Evolutionary conservation across 331 rosid species (phyloP).

Genomic region (Acacia pycnantha): DNA sequence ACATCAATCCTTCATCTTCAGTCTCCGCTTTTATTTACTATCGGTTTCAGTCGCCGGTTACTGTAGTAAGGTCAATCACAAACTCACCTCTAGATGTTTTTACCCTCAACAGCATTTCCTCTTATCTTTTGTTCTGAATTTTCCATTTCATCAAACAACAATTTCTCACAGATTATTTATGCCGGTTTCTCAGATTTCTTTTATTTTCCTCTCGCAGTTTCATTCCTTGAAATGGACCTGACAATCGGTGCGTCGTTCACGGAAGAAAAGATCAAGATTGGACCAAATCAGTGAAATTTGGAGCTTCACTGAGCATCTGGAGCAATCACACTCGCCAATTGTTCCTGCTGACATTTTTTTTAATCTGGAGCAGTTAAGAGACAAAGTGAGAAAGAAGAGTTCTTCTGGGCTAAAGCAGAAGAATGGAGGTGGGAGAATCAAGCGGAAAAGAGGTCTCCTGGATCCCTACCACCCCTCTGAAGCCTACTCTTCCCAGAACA

Average conservation of each 20-base stretch:
- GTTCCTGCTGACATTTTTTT: neutral
- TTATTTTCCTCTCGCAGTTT: slow-evolving; percentile 15
- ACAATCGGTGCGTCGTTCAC: neutral
- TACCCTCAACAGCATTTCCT: slow-evolving; percentile 5
- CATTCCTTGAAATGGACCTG: slow-evolving; percentile 16
- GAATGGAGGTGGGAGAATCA: slow-evolving; percentile 47
- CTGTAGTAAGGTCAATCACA: slow-evolving; percentile 24
- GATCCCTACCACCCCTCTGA: slow-evolving; percentile 56
- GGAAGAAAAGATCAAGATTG: neutral
- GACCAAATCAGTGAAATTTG: slow-evolving; percentile 26
- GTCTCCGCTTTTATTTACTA: slow-evolving; percentile 19
- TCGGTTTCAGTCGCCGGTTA: slow-evolving; percentile 32
- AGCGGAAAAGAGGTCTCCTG: slow-evolving; percentile 36
- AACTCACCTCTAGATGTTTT: slow-evolving; percentile 19
- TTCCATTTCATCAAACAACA: neutral
- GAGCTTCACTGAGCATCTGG: slow-evolving; percentile 13
- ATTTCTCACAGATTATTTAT: neutral
- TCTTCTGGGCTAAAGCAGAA: neutral
- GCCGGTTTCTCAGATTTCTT: neutral
- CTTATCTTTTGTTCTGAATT: slow-evolving; percentile 26
- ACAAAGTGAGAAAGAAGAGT: neutral
- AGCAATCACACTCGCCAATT: slow-evolving; percentile 2
- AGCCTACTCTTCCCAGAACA: slow-evolving; percentile 36
- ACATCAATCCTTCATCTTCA: neutral
- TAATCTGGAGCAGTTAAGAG: neutral